Evolutionary conservation across 140 eudicot species (phyloP).

Genomic region (Erigeron philadelphicus): DNA sequence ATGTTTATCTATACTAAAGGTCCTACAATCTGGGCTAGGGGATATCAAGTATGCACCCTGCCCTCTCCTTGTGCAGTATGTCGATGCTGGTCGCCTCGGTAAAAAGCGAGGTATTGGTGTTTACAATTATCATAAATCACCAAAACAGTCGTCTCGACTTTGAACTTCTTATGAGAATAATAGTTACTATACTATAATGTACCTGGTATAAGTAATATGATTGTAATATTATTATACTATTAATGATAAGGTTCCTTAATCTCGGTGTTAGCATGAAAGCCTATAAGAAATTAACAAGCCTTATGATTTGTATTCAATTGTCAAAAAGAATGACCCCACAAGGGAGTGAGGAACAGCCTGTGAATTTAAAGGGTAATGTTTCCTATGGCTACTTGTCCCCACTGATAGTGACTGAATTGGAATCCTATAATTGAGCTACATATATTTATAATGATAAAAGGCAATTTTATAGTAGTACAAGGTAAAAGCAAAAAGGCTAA

Average conservation of each 20-base stretch:
- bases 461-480: conserved; percentile 13
- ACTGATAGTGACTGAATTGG: conserved; percentile 50
- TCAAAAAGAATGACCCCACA: conserved; percentile 29
- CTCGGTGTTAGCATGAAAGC: background rate
- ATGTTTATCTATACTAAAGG: conserved; percentile 67
- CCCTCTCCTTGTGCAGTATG: conserved; percentile 80
- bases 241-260: conserved; percentile 11
- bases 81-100: conserved; percentile 95
- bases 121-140: conserved; percentile 44
- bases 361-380: conserved; percentile 22
- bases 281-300: background rate
- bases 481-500: conserved; percentile 23
- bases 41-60: conserved; percentile 76
- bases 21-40: conserved; percentile 77
- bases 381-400: conserved; percentile 29
- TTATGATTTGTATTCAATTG: conserved; percentile 18
- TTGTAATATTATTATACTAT: background rate
- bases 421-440: conserved; percentile 37
- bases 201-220: background rate
- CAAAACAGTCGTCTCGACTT: conserved; percentile 38
- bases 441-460: conserved; percentile 24
- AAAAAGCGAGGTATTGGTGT: conserved; percentile 79
- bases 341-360: conserved; percentile 35
- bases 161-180: conserved; percentile 21
- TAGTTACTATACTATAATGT: background rate